Percentiles rank a stretch among this genome's conserved stretches.
phyloP scores from a whole-genome alignment of 116 monocot species.

The Zostera marina region DNA sequence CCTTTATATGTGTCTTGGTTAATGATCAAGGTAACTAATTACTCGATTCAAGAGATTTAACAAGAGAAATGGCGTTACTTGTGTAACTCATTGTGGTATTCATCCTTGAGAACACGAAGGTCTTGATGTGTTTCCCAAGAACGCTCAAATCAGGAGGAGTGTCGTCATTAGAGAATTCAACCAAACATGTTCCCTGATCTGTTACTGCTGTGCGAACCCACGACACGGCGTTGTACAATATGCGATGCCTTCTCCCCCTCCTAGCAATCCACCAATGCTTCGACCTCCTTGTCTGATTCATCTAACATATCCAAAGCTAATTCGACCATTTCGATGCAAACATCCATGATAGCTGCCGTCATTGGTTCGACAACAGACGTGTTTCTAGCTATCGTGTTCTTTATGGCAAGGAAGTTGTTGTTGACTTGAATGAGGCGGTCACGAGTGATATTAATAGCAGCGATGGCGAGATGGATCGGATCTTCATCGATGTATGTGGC shows the following conservation, averaged over 20 bases:
- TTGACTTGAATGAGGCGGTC: constrained; percentile 9
- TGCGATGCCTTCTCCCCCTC: constrained; percentile 24
- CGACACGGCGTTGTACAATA: constrained; percentile 52
- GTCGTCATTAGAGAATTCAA: constrained; percentile 20
- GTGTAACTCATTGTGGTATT: constrained; percentile 20
- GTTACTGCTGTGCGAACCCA: constrained; percentile 70
- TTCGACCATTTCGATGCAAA: constrained; percentile 24
- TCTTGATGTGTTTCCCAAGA: constrained; percentile 4
- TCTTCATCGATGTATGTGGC: constrained; percentile 15
- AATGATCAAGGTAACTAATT: no score
- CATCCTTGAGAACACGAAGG: constrained; percentile 17
- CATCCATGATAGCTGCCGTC: constrained; percentile 15
- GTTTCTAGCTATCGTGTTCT: no score
- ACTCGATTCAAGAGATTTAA: constrained; percentile 20
- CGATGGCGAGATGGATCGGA: constrained; percentile 28
- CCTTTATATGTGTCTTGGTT: no score
- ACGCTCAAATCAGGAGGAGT: background rate
- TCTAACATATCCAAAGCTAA: constrained; percentile 23
- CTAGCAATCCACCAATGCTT: constrained; percentile 3
- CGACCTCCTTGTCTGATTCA: constrained; percentile 25
- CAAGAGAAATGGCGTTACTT: constrained; percentile 63
- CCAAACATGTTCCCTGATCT: constrained; percentile 58
- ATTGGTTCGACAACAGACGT: background rate
- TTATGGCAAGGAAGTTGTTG: constrained; percentile 8
- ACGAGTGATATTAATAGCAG: constrained; percentile 26